Conservation (phyloP, 768 basidiomycete species). For the Boletus reticuloceps region DNA sequence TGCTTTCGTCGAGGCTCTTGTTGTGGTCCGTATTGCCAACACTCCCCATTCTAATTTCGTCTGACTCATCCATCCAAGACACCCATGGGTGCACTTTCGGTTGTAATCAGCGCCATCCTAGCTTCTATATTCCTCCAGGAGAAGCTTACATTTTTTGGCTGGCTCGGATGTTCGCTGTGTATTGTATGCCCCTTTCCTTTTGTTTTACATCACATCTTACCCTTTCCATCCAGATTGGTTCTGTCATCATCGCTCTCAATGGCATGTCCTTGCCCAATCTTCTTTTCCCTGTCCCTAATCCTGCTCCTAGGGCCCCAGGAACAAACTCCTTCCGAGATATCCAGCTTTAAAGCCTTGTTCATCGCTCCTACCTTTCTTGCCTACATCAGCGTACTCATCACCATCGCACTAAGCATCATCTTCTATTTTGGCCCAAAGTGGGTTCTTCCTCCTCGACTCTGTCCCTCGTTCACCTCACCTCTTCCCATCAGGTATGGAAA, state of each 20-base stretch:
- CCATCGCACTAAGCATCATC: slow-evolving; percentile 64
- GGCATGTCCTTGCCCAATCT: slow-evolving; percentile 37
- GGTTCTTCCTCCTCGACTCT: slow-evolving; percentile 18
- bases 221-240: slow-evolving; percentile 56
- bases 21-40: slow-evolving; percentile 63
- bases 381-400: slow-evolving; percentile 63
- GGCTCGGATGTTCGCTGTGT: slow-evolving; percentile 91
- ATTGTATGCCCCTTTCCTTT: slow-evolving; percentile 57
- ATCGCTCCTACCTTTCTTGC: slow-evolving; percentile 79
- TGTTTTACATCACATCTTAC: neutral
- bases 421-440: slow-evolving; percentile 81
- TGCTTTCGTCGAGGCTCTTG: slow-evolving; percentile 88
- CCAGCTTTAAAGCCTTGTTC: slow-evolving; percentile 75
- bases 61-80: slow-evolving; percentile 47
- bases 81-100: slow-evolving; percentile 92
- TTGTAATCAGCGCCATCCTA: slow-evolving; percentile 91
- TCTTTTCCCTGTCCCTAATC: neutral
- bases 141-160: slow-evolving; percentile 92
- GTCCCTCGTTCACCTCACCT: slow-evolving; percentile 1
- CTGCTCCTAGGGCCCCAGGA: slow-evolving; percentile 59
- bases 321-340: slow-evolving; percentile 64
- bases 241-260: slow-evolving; percentile 88
- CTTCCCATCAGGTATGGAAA: slow-evolving; percentile 64
- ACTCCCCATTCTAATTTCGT: neutral
- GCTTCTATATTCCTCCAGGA: slow-evolving; percentile 94